Evolutionary conservation across 768 basidiomycete genomes (phyloP).

Genomic region (Dentipellis sp.): DNA sequence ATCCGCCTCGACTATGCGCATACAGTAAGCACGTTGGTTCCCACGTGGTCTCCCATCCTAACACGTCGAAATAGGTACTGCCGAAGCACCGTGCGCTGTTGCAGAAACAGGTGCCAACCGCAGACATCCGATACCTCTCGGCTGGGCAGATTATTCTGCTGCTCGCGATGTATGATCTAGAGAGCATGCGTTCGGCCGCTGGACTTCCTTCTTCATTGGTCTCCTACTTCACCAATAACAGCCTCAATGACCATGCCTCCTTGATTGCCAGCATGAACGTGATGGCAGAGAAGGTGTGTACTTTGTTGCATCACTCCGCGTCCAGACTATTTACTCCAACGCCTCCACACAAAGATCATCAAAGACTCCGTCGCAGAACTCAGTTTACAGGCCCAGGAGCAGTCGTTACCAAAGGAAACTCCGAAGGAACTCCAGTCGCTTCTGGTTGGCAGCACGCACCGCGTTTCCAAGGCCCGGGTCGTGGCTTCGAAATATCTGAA

Average conservation of each 20-base stretch:
- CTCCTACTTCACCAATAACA: slow-evolving; percentile 82
- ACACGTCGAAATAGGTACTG: slow-evolving; percentile 42
- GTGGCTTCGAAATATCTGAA: slow-evolving; percentile 79
- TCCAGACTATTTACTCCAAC: not conserved
- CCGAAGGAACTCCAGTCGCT: slow-evolving; percentile 69
- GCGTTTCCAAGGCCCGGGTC: slow-evolving; percentile 72
- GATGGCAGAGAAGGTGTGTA: slow-evolving; percentile 70
- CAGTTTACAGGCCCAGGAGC: slow-evolving; percentile 66
- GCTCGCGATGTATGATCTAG: slow-evolving; percentile 79
- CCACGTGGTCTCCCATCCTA: not conserved
- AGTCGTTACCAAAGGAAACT: slow-evolving; percentile 61
- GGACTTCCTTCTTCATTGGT: slow-evolving; percentile 78
- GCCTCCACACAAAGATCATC: slow-evolving; percentile 55
- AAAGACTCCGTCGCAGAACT: slow-evolving; percentile 64
- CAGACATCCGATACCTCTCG: slow-evolving; percentile 66
- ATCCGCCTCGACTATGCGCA: slow-evolving; percentile 79
- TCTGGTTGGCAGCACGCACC: slow-evolving; percentile 72
- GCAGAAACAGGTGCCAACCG: slow-evolving; percentile 52
- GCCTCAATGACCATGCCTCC: slow-evolving; percentile 61
- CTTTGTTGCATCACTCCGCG: not conserved
- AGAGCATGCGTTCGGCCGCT: slow-evolving; percentile 72
- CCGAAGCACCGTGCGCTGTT: slow-evolving; percentile 58
- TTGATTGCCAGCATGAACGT: slow-evolving; percentile 76
- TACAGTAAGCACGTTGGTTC: slow-evolving; percentile 37
- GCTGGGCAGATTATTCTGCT: slow-evolving; percentile 83